Evolutionary conservation across 345 rosid species (phyloP).

Genomic region (Arabis hirsuta): DNA sequence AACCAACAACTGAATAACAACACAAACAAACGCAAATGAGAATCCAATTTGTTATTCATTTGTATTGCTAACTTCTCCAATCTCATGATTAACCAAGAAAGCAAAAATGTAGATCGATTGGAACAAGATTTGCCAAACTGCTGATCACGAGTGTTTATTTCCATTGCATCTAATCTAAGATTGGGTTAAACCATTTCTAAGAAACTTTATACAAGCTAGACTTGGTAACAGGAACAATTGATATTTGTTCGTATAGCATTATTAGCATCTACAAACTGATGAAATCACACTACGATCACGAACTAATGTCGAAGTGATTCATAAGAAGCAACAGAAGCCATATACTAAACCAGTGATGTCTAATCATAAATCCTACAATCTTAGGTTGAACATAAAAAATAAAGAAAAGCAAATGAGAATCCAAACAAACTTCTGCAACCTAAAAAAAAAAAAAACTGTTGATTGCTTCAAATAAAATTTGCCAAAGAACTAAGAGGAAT

Average conservation of each 20-base stretch:
- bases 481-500: no score
- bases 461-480: background rate
- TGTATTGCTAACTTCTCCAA: background rate
- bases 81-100: background rate
- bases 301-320: no score
- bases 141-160: no score
- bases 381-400: background rate
- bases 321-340: background rate
- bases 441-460: no score
- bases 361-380: background rate
- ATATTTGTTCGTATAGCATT: no score
- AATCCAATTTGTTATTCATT: background rate
- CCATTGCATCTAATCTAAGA: background rate
- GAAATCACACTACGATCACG: background rate
- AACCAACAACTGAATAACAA: conserved; percentile 25
- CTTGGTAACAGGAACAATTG: background rate
- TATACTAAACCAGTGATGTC: background rate
- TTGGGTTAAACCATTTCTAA: background rate
- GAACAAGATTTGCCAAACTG: background rate
- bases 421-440: background rate
- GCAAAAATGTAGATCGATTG: background rate
- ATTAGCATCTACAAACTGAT: background rate
- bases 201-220: background rate
- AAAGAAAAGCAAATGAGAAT: background rate
- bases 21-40: background rate